Conservation (phyloP, 495 filamentous ascomycete species). For the Sporormia fimetaria region DNA sequence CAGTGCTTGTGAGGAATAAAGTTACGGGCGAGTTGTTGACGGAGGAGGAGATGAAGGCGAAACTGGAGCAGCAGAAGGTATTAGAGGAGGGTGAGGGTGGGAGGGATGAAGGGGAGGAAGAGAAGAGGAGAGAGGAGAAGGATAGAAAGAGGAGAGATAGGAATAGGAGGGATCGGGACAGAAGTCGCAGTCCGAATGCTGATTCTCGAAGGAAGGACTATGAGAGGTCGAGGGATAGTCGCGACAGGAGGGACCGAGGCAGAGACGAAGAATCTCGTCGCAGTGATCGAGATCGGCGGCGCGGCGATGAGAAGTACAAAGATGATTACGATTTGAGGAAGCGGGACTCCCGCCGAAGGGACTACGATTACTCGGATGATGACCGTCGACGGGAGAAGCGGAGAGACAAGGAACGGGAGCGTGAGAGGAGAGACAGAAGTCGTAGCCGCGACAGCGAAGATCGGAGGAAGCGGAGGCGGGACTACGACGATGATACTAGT, state of each 20-base stretch:
- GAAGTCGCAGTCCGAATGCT: conserved; percentile 1
- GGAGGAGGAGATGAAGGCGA: conserved; percentile 46
- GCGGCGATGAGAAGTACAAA: conserved; percentile 19
- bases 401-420: background rate
- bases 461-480: conserved; percentile 6
- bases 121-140: conserved; percentile 15
- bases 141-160: conserved; percentile 27
- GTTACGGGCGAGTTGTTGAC: conserved; percentile 55
- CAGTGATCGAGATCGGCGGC: conserved; percentile 12
- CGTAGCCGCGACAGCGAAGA: conserved; percentile 9
- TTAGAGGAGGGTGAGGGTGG: conserved; percentile 29
- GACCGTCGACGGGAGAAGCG: background rate
- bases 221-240: background rate
- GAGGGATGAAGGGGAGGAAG: conserved; percentile 31
- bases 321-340: no score
- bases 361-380: background rate
- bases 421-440: conserved; percentile 1
- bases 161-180: conserved; percentile 8
- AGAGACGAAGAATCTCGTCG: background rate
- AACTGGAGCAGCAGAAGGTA: conserved; percentile 37
- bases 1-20: conserved; percentile 53
- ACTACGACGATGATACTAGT: conserved; percentile 7
- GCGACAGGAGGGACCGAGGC: conserved; percentile 5
- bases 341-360: conserved; percentile 1
- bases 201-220: background rate